phyloP scores from a whole-genome alignment of 805 yeast genomes.

The Pichia kluyveri region DNA sequence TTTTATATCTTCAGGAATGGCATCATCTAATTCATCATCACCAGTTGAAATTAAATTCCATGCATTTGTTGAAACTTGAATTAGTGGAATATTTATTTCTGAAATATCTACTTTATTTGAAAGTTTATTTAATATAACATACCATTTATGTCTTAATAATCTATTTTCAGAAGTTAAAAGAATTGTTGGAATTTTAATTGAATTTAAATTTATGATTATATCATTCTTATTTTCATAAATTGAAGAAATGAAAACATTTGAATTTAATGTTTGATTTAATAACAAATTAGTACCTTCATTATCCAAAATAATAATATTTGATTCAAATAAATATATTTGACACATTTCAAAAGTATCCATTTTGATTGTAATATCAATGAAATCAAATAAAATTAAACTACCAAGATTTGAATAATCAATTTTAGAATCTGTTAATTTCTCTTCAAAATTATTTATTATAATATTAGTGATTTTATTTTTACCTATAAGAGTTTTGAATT shows the following conservation, averaged over 20 bases:
- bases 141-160: conserved; percentile 22
- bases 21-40: conserved; percentile 14
- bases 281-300: conserved; percentile 13
- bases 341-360: conserved; percentile 3
- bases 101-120: background rate
- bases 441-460: conserved; percentile 14
- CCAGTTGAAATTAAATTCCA: conserved; percentile 32
- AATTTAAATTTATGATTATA: conserved; percentile 19
- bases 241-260: conserved; percentile 17
- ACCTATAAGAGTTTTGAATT: conserved; percentile 9
- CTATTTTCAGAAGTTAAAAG: conserved; percentile 13
- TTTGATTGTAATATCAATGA: conserved; percentile 12
- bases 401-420: conserved; percentile 20
- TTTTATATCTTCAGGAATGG: conserved; percentile 32
- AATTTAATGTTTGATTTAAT: conserved; percentile 11
- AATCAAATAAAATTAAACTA: conserved; percentile 18
- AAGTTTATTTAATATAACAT: conserved; percentile 16
- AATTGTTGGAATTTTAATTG: conserved; percentile 19
- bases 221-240: conserved; percentile 14
- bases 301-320: conserved; percentile 14
- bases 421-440: conserved; percentile 2
- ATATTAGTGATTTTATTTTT: conserved; percentile 18
- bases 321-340: conserved; percentile 19
- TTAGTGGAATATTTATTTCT: conserved; percentile 23
- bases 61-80: conserved; percentile 42